phyloP scores from a whole-genome alignment of 306 rosid species.

The Cajanus cajan region DNA sequence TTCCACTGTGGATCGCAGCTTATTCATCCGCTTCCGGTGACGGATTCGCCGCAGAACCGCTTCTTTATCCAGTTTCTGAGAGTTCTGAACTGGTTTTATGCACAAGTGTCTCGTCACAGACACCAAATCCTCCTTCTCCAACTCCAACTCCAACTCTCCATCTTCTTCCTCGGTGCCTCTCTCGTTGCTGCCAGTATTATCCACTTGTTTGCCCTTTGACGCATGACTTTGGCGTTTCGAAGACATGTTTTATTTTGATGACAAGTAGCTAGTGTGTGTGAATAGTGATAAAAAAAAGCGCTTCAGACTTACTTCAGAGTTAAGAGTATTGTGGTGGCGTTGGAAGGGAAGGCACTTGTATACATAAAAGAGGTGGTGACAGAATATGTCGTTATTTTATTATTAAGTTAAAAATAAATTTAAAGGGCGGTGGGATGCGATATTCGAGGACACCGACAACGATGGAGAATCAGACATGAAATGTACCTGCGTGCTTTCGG shows the following conservation, averaged over 20 bases:
- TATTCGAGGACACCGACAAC: conserved; percentile 5
- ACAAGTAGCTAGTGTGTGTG: not conserved
- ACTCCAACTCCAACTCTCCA: not conserved
- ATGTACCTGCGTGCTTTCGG: no score
- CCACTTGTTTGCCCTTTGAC: conserved; percentile 19
- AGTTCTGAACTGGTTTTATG: conserved; percentile 15
- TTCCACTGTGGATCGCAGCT: conserved; percentile 26
- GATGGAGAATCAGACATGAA: not conserved
- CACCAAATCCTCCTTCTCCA: not conserved
- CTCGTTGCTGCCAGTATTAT: not conserved
- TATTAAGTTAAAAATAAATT: no score
- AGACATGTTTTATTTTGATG: conserved; percentile 13
- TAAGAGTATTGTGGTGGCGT: not conserved
- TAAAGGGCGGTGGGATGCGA: conserved; percentile 6
- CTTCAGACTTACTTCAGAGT: not conserved
- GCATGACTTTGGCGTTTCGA: not conserved
- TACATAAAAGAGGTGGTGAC: not conserved
- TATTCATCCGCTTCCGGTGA: conserved; percentile 38
- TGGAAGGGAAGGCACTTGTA: not conserved
- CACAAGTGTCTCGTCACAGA: conserved; percentile 35
- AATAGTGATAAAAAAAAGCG: not conserved
- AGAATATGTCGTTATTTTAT: not conserved
- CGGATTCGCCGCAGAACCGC: conserved; percentile 42
- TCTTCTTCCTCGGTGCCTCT: conserved; percentile 18
- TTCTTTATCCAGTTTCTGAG: conserved; percentile 31